Evolutionary conservation across 179 eudicot genomes (phyloP), one percentile per base, ranked within the genome.

Genomic region (Pouteria campechiana): DNA sequence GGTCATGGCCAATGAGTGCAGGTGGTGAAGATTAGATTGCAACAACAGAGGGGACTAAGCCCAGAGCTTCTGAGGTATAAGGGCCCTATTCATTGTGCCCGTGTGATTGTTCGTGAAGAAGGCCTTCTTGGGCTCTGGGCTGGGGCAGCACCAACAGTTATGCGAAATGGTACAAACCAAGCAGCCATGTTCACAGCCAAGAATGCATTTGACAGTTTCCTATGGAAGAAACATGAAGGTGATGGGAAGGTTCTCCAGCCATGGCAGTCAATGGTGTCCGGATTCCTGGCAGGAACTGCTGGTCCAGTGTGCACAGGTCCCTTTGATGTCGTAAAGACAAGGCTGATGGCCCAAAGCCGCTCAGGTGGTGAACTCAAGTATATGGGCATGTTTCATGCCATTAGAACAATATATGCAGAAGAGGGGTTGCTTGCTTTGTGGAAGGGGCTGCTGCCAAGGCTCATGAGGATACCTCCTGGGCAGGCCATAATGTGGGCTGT

Each of bases 401-500:
- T 89, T 45, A 37, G 37, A 36, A 85, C 81, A 5, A 89, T 89
- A 37, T 72, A 75, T 54, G 66, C 58, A 0, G 97, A 89, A 51
- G 97, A 89, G 68, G 97, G 97, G 37, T 37, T 89, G 42, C 66
- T 54, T 22, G 81, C 93, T 5, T 49, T 89, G 54, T 89, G 97
- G 97, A 89, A 67, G 60, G 97, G 97, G 21, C 67, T 89, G 29
- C 54, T 89, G 48, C 97, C 97, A 0, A 54, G 97, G 63, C 71
- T 89, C 13, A 85, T 85, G 97, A 74, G 97, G 75, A 89, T 89
- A 34, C 97, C 97, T 2, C 97, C 97, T 0, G 97, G 97, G 2
- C 97, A 89, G 74, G 97, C 97, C 29, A 89, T 89, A 38, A 76
- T 85, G 97, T 89, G 97, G 97, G 78, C 63, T 11, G 97, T 85